phyloP scores from a whole-genome alignment of 805 yeast genomes.

The Wickerhamiella lipophila region DNA sequence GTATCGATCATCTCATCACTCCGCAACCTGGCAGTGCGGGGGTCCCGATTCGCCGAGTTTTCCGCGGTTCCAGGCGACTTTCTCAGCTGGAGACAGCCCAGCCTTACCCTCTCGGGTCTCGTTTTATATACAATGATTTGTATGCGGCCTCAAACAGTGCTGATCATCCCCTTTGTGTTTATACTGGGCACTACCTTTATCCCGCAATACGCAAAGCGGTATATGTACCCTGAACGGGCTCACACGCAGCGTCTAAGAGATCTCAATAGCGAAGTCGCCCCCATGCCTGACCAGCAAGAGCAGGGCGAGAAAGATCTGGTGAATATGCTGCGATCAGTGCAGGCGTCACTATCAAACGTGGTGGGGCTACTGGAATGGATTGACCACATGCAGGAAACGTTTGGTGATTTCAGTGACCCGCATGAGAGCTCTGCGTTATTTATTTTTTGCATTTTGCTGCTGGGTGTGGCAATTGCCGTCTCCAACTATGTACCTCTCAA shows the following conservation, averaged over 20 bases:
- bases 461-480: conserved; percentile 25
- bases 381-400: conserved; percentile 45
- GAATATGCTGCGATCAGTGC: conserved; percentile 31
- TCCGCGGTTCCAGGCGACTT: conserved; percentile 34
- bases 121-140: conserved; percentile 54
- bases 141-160: conserved; percentile 54
- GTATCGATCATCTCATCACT: conserved; percentile 10
- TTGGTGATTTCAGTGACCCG: conserved; percentile 64
- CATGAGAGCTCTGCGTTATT: conserved; percentile 47
- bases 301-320: conserved; percentile 16
- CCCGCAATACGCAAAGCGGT: conserved; percentile 44
- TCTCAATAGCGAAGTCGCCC: background rate
- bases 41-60: conserved; percentile 1
- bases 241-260: background rate
- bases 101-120: conserved; percentile 50
- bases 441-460: conserved; percentile 31
- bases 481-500: conserved; percentile 43
- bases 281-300: background rate
- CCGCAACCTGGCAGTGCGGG: conserved; percentile 6
- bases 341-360: conserved; percentile 46
- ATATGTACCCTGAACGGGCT: conserved; percentile 16
- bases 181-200: conserved; percentile 47
- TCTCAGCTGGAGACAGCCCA: conserved; percentile 63
- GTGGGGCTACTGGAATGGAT: conserved; percentile 39
- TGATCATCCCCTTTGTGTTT: conserved; percentile 49